A percentile compares a stretch with the other conserved stretches of the same genome.
phyloP scores from a whole-genome alignment of 495 filamentous ascomycete species.

The Bathelium albidoporum region DNA sequence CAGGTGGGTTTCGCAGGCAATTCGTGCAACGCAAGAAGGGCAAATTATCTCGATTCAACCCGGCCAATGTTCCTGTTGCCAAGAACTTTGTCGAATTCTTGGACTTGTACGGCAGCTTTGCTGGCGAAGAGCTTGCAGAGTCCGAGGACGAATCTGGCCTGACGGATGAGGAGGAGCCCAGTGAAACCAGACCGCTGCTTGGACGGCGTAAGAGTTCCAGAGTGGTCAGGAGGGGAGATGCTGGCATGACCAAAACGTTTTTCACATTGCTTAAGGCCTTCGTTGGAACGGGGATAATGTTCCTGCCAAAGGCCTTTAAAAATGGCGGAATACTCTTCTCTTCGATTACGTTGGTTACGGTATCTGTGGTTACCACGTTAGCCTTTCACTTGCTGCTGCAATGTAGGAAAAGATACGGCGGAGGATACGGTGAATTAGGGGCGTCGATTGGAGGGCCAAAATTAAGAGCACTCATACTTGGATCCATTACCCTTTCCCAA shows the following conservation, averaged over 20 bases:
- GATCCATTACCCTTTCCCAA: slow-evolving; percentile 86
- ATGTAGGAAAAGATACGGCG: slow-evolving; percentile 71
- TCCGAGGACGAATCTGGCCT: slow-evolving; percentile 62
- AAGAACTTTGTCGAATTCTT: slow-evolving; percentile 92
- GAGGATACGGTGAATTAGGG: slow-evolving; percentile 93
- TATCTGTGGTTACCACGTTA: slow-evolving; percentile 83
- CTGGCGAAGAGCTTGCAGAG: slow-evolving; percentile 89
- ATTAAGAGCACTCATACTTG: slow-evolving; percentile 78
- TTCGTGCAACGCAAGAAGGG: slow-evolving; percentile 61
- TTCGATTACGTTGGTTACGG: slow-evolving; percentile 72
- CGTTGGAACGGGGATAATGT: slow-evolving; percentile 94
- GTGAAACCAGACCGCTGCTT: slow-evolving; percentile 59
- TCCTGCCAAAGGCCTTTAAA: slow-evolving; percentile 82
- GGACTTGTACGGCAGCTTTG: slow-evolving; percentile 91
- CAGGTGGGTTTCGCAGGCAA: slow-evolving; percentile 87
- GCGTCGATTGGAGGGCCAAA: slow-evolving; percentile 80
- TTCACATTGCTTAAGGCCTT: slow-evolving; percentile 91
- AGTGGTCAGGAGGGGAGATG: slow-evolving; percentile 47
- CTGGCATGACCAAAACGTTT: slow-evolving; percentile 60
- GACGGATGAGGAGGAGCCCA: slow-evolving; percentile 43
- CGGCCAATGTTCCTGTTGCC: slow-evolving; percentile 43
- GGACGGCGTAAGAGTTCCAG: slow-evolving; percentile 58
- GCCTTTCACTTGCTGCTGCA: slow-evolving; percentile 89
- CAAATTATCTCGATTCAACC: slow-evolving; percentile 40
- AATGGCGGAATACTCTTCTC: slow-evolving; percentile 98